Evolutionary conservation across 768 basidiomycete species (phyloP).

Genomic region (Suillus placidus): DNA sequence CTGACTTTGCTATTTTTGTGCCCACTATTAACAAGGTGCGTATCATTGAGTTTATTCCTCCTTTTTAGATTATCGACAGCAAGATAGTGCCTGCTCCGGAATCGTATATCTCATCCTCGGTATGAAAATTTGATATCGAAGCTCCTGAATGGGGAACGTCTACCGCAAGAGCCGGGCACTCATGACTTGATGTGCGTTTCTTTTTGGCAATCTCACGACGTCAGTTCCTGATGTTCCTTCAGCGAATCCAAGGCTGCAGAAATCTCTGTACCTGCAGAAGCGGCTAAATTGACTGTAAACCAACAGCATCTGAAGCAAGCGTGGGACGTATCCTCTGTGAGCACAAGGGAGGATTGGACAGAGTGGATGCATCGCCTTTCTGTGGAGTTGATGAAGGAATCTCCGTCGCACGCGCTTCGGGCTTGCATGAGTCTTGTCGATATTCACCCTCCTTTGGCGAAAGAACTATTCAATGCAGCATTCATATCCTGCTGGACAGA

Average conservation of each 20-base stretch:
- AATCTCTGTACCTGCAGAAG: constrained; percentile 82
- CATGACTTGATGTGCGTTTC: constrained; percentile 63
- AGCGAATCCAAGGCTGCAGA: constrained; percentile 68
- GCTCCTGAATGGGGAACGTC: constrained; percentile 86
- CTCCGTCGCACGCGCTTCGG: constrained; percentile 95
- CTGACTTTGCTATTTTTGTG: constrained; percentile 97
- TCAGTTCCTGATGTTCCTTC: constrained; percentile 28
- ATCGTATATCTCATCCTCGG: constrained; percentile 75
- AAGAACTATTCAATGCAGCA: constrained; percentile 96
- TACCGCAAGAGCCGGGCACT: constrained; percentile 82
- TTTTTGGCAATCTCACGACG: constrained; percentile 5
- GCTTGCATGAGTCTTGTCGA: constrained; percentile 95
- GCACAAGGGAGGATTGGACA: constrained; percentile 85
- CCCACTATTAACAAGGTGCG: constrained; percentile 93
- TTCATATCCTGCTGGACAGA: constrained; percentile 98
- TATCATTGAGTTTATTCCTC: background rate
- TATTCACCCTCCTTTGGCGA: constrained; percentile 85
- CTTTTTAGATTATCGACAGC: constrained; percentile 9
- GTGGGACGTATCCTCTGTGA: constrained; percentile 84
- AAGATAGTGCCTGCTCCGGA: constrained; percentile 69
- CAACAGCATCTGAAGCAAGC: constrained; percentile 97
- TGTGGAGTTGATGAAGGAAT: constrained; percentile 97
- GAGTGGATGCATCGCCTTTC: constrained; percentile 95
- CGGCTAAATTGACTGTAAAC: constrained; percentile 89
- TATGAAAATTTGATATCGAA: constrained; percentile 91